Evolutionary conservation across 306 rosid genomes (phyloP).

Genomic region (Clitoria ternatea): DNA sequence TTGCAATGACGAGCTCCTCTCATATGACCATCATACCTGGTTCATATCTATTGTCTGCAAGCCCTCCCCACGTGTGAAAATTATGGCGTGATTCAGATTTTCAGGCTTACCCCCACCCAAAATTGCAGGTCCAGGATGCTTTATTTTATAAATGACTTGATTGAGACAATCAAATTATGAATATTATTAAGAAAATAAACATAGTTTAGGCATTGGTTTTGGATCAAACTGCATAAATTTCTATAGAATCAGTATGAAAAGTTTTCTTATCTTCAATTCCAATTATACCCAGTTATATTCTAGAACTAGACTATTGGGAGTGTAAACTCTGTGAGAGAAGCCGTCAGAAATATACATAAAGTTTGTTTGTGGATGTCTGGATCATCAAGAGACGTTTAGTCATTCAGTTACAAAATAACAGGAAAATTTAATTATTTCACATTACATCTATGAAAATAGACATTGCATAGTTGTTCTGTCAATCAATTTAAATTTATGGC

Average conservation of each 20-base stretch:
- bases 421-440: too few relatives aligned
- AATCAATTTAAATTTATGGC: too few relatives aligned
- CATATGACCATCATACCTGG: constrained; percentile 53
- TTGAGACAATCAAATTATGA: constrained; percentile 8
- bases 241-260: too few relatives aligned
- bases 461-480: too few relatives aligned
- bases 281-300: too few relatives aligned
- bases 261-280: background rate
- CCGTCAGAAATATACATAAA: too few relatives aligned
- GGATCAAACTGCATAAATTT: constrained; percentile 6
- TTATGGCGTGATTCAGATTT: constrained; percentile 96
- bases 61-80: constrained; percentile 98
- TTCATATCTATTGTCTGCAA: constrained; percentile 97
- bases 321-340: too few relatives aligned
- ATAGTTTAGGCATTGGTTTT: background rate
- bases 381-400: too few relatives aligned
- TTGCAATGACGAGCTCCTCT: background rate
- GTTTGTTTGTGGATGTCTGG: too few relatives aligned
- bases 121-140: constrained; percentile 95
- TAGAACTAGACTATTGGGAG: too few relatives aligned
- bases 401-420: too few relatives aligned
- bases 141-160: constrained; percentile 87
- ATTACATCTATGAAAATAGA: too few relatives aligned
- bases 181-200: background rate
- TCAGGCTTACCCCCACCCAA: constrained; percentile 99